phyloP scores from a whole-genome alignment of 2,329 filamentous ascomycete species.

The Claviceps africana region DNA sequence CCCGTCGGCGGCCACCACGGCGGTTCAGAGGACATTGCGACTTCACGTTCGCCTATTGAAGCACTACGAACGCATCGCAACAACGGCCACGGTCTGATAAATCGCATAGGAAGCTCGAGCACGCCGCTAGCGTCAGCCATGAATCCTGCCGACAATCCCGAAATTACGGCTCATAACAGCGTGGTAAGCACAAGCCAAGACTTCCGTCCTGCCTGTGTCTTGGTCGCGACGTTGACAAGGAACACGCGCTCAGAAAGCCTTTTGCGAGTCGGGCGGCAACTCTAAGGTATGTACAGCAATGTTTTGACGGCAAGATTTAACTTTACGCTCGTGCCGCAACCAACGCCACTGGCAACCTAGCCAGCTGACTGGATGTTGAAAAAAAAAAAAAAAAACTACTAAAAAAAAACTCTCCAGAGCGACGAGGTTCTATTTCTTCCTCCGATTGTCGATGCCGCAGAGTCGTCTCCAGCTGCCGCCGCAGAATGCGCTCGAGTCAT shows the following conservation, averaged over 20 bases:
- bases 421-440: slow-evolving; percentile 89
- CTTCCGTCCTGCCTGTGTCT: neutral
- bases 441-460: slow-evolving; percentile 84
- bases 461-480: slow-evolving; percentile 78
- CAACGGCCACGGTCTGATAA: neutral
- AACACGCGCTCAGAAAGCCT: slow-evolving; percentile 46
- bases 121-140: slow-evolving; percentile 10
- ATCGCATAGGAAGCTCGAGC: slow-evolving; percentile 1
- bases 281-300: slow-evolving; percentile 29
- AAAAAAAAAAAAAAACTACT: neutral
- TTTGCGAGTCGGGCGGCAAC: slow-evolving; percentile 62
- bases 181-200: slow-evolving; percentile 38
- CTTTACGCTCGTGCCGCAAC: neutral
- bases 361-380: neutral
- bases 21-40: no score
- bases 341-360: neutral
- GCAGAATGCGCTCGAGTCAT: slow-evolving; percentile 68
- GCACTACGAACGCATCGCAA: neutral
- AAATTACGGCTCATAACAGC: slow-evolving; percentile 49
- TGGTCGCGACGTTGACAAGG: slow-evolving; percentile 11
- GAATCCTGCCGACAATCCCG: slow-evolving; percentile 44
- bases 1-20: neutral
- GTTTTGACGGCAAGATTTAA: neutral
- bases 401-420: slow-evolving; percentile 33
- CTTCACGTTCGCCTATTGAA: neutral